These are phyloP conservation scores for Aegle marmelos DNA, from an alignment of 345 rosid species.

Conservation along the genomic window DNA sequence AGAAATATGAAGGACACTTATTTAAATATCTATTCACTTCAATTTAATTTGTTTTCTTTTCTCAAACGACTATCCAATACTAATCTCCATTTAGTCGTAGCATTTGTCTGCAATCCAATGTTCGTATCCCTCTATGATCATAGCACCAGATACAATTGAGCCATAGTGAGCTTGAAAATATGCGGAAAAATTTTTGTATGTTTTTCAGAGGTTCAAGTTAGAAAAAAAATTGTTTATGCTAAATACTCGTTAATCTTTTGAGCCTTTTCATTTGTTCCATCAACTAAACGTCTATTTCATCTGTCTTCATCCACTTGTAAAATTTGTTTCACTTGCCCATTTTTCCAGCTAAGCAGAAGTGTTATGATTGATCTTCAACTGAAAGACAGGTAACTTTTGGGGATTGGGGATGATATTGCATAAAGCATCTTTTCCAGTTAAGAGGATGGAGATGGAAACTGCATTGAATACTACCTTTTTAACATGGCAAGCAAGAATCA, in stretches of 20 bases:
- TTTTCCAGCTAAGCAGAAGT: background rate
- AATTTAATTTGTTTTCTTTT: background rate
- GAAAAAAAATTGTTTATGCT: too few species aligned
- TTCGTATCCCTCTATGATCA: background rate
- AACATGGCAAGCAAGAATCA: background rate
- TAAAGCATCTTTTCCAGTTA: background rate
- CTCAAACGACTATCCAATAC: background rate
- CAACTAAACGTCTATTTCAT: background rate
- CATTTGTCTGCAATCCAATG: background rate
- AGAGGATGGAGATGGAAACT: too few species aligned
- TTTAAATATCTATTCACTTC: background rate
- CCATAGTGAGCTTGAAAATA: background rate
- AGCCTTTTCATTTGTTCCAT: background rate
- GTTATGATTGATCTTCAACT: background rate
- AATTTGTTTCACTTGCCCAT: background rate
- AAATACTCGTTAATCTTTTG: background rate
- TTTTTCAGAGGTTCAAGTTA: background rate
- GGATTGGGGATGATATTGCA: background rate
- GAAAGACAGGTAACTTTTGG: background rate
- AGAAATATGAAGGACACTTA: background rate
- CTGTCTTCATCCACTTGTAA: background rate
- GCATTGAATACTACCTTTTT: background rate
- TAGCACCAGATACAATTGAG: background rate
- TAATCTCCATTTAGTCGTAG: background rate
- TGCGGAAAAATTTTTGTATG: background rate